Evolutionary conservation across 2,329 filamentous ascomycete species (phyloP), one percentile per base, ranked within the genome.

Genomic region (Microdochium paspali): DNA sequence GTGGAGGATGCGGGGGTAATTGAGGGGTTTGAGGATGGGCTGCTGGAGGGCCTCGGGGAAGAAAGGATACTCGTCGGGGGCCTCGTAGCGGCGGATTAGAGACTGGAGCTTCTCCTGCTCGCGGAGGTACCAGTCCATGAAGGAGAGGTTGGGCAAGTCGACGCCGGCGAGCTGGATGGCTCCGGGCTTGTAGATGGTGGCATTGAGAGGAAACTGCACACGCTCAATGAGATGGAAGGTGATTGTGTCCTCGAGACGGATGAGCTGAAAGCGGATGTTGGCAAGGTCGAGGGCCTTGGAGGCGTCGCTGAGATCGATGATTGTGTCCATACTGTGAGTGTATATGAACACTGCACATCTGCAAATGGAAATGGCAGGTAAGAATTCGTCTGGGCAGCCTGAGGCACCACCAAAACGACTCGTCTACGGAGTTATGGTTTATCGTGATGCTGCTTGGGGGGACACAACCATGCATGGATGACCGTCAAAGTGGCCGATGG

Each of bases 21-120:
- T 67, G 56, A 98, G 77, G 9, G 90, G 86, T 56, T 86, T 83
- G n/a, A 98, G 79, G 51, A 98, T 87, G 24, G 91, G 87, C 47
- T 77, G 73, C 59, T 88, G 80, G 35, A 96, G 73, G 10, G 80
- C 84, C 25, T 86, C 77, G 1, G 90, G 88, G 71, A 96, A 98
- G 80, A 97, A 98, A 21, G 93, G 88, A 66, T 95, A 91, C 70
- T 98, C 93, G 73, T 98, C 93, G 32, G 93, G 93, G 0, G 89
- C 89, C 65, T 98, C 84, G 74, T 90, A 98, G 63, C 93, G 89
- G 56, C 93, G 89, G 56, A 98, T 90, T 46, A 89, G 80, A 13
- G 90, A 95, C 65, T 98, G 91, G 5, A 97, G 73, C 52, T 82
- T 84, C 69, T 98, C 93, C 63, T 95, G 88, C 65, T 95, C 87